Evolutionary conservation across 352 stramenopile species (phyloP), one percentile per base, ranked within the genome.

Genomic region (Globisporangium alternatum): DNA sequence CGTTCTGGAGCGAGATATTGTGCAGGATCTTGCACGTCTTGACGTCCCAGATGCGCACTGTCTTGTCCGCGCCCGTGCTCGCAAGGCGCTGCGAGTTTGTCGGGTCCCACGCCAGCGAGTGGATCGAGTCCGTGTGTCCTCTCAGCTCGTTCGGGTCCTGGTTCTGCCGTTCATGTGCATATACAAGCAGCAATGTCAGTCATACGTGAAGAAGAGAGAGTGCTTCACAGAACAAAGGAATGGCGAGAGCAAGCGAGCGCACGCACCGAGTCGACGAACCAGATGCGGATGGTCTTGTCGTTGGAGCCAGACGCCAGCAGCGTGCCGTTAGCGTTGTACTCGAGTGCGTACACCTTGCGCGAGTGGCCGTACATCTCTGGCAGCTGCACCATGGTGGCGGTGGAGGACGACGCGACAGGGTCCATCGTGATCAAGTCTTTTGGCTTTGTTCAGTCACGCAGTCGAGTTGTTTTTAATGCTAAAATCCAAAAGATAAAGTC

Each of bases 361-460:
- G 83, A 89, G 72, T 95, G 86, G 28, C 86, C 86, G 56, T 81
- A 88, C 43, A 95, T 75, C 73, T 95, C 86, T 9, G 83, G 78
- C 47, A 93, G 75, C 65, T 90, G 77, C 64, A 71, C 64, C 63
- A 78, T 80, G 45, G 68, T 57, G 59, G 68, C 59, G 44, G 53
- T 30, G 13, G 53, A 31, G 10, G 21, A 35, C 5, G 21, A 19
- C 15, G 54, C 39, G 19, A 33, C 35, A n/a, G 62, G 3, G 33
- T 67, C 62, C 62, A 67, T 67, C 30, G 13, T 45, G 39, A 4
- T 45, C 39, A 15, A n/a, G 39, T 45, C 37, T 44, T 41, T 19
- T 44, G 33, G 5, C 4, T 28, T 56, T 56, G 49, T 33, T 37
- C 25, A 2, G 25, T 28, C 25, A 12, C 9, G 35, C 35, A 12